Conservation (phyloP, 306 rosid species). For the Arachis hypogaea region DNA sequence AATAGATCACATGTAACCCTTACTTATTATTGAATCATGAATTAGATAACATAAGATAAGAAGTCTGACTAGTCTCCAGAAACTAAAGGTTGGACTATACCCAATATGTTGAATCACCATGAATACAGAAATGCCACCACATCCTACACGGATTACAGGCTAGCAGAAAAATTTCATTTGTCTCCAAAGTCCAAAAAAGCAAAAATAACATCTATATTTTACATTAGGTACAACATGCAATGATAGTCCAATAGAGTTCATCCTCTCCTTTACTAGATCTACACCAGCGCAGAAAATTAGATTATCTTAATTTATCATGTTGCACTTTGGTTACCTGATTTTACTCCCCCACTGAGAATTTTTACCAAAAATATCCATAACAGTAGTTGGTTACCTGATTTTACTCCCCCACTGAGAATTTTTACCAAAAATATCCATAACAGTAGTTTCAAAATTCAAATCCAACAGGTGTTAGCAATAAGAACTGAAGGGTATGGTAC, state of each 20-base stretch:
- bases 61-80: not conserved
- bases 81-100: too few relatives aligned
- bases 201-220: not conserved
- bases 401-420: too few relatives aligned
- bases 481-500: constrained; percentile 33
- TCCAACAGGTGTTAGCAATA: constrained; percentile 1
- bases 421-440: too few relatives aligned
- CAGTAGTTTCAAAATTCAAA: constrained; percentile 16
- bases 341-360: constrained; percentile 4
- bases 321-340: not conserved
- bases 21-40: not conserved
- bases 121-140: not conserved
- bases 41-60: too few relatives aligned
- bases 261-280: too few relatives aligned
- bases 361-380: constrained; percentile 10
- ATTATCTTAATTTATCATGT: too few relatives aligned
- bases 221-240: too few relatives aligned
- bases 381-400: too few relatives aligned
- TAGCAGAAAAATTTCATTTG: not conserved
- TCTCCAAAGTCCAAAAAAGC: not conserved
- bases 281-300: too few relatives aligned
- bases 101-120: not conserved
- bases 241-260: too few relatives aligned
- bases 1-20: too few relatives aligned
- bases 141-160: not conserved